Base-by-base conservation (phyloP, 768 basidiomycete genomes). In the Arthromyces matolae region DNA sequence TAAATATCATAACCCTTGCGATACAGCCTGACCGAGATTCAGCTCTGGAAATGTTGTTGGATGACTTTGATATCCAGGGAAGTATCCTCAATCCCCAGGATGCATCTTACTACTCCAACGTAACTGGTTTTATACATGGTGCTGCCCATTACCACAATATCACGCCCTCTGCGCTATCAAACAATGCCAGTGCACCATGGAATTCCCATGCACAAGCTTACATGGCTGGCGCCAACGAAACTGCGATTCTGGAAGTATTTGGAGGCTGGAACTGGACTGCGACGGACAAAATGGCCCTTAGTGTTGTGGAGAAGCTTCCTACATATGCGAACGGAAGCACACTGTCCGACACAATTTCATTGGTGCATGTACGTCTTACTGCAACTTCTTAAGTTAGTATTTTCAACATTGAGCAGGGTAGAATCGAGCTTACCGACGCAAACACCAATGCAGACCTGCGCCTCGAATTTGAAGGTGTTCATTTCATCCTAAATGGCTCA, bases 111-210 rank as follows among this genome's bases (percentile, higher is more conserved):
- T 87, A 83, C 55, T 63, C 71, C 4, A 93, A 93, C 60, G 73
- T 86, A 35, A 89, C 89, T 13, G 90, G 89, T 6, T 90, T 87
- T 61, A 75, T 88, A 49, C 82, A 81, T 45, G 87, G 86, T 3
- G 68, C 78, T 35, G 64, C 80, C 12, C 67, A 69, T 31, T 79
- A 79, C 56, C 72, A 80, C 58, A 92, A 91, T 59, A 78, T 90
- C 34, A 78, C 86, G 2, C 66, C 70, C 16, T 57, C 72, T 7
- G 65, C 68, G 29, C 63, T 81, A 18, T 54, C 62, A 29, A 58
- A 60, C 28, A 69, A 73, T 46, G 60, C 68, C 20, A 63, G 72
- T 8, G 50, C 68, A 20, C 59, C 72, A 5, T 88, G 84, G 86
- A 71, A 64, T 24, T 53, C 71, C 12, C 52, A 74, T 5, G 80